Conservation (phyloP, 2,329 filamentous ascomycete genomes). For the Cyphellophora europaea region DNA sequence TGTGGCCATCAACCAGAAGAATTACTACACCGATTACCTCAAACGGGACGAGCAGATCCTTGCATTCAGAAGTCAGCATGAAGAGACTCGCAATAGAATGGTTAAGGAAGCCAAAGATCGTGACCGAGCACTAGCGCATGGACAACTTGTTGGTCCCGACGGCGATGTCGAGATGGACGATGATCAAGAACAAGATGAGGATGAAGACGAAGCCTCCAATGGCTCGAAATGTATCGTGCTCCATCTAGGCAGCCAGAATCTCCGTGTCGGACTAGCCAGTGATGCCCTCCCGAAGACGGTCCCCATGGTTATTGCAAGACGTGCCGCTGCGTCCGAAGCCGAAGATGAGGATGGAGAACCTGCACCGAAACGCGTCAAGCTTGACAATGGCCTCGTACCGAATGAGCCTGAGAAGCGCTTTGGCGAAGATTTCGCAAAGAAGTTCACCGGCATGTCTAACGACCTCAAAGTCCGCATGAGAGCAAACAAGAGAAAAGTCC, state of each 20-base stretch:
- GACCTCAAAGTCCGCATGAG: slow-evolving; percentile 88
- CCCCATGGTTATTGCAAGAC: slow-evolving; percentile 83
- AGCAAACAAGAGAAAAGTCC: slow-evolving; percentile 82
- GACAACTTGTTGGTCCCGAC: slow-evolving; percentile 38
- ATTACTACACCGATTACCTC: slow-evolving; percentile 98
- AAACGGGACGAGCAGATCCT: slow-evolving; percentile 97
- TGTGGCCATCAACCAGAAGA: slow-evolving; percentile 95
- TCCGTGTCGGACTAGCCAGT: slow-evolving; percentile 89
- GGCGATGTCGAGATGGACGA: slow-evolving; percentile 52
- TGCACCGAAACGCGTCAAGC: slow-evolving; percentile 55
- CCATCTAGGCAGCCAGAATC: slow-evolving; percentile 89
- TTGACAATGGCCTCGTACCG: slow-evolving; percentile 38
- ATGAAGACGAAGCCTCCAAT: slow-evolving; percentile 53
- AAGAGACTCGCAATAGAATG: slow-evolving; percentile 74
- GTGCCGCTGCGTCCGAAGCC: slow-evolving; percentile 67
- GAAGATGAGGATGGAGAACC: slow-evolving; percentile 76
- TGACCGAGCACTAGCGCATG: slow-evolving; percentile 73
- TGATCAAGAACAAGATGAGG: slow-evolving; percentile 45
- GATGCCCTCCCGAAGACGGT: slow-evolving; percentile 91
- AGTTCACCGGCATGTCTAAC: slow-evolving; percentile 71
- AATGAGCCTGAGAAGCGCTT: slow-evolving; percentile 67
- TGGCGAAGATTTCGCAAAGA: slow-evolving; percentile 65
- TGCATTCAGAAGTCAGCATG: slow-evolving; percentile 75
- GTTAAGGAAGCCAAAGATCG: slow-evolving; percentile 80
- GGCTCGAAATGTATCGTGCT: slow-evolving; percentile 91